phyloP scores from a whole-genome alignment of 2,329 filamentous ascomycete species.

The Aspergillus sp. region DNA sequence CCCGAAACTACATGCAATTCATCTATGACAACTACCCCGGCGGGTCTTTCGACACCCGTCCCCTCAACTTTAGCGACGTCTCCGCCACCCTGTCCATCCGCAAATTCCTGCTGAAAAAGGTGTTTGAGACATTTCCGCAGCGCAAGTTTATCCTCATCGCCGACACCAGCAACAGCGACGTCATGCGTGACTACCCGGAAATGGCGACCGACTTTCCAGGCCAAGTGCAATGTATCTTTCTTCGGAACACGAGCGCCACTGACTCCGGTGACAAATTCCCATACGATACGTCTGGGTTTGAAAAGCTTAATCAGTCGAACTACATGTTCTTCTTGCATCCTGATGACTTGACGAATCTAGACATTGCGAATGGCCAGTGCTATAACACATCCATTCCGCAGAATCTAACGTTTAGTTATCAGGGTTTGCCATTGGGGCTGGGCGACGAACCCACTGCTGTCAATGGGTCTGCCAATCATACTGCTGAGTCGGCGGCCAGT shows the following conservation, averaged over 20 bases:
- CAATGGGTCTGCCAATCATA: not conserved
- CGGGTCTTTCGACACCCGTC: constrained; percentile 2
- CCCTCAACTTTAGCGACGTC: constrained; percentile 5
- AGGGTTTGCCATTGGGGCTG: not conserved
- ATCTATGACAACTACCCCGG: not conserved
- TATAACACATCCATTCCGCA: constrained; percentile 1
- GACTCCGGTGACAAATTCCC: not conserved
- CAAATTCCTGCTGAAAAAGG: not conserved
- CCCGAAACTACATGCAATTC: constrained; percentile 5
- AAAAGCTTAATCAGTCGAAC: constrained; percentile 1
- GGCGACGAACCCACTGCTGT: not conserved
- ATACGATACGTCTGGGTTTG: constrained; percentile 1
- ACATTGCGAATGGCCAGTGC: not conserved
- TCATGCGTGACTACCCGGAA: constrained; percentile 3
- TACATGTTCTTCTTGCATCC: constrained; percentile 4
- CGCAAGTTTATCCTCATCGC: constrained; percentile 2
- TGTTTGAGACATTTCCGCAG: constrained; percentile 1
- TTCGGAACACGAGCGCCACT: constrained; percentile 1
- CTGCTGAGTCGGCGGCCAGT: not conserved
- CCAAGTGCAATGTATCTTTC: not conserved
- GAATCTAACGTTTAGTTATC: constrained; percentile 1
- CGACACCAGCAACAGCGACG: constrained; percentile 4
- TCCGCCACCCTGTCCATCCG: constrained; percentile 1
- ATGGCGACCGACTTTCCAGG: constrained; percentile 2
- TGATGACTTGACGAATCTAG: not conserved